Evolutionary conservation across 2,329 filamentous ascomycete species (phyloP), one percentile per base, ranked within the genome.

Genomic region (Rutstroemia sp.): DNA sequence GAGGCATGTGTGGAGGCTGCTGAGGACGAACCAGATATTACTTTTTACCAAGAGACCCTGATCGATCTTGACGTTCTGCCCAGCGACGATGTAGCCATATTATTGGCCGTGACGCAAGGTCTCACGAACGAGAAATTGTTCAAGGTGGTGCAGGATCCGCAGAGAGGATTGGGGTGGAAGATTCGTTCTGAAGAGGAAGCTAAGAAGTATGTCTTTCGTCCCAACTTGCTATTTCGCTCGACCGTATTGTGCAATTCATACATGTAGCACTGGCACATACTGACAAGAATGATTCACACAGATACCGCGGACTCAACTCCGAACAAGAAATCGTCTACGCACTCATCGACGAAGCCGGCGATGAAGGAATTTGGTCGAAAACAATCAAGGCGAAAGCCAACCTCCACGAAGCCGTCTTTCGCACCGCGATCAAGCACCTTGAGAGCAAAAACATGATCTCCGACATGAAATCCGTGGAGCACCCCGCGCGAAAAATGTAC

Each of bases 401-500:
- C 71, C 82, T 96, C 70, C 89, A 95, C 74, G 89, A 92, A 67
- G 86, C 86, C 50, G 83, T 88, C 39, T 80, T 97, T 65, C 88
- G 88, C 65, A 87, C 87, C 65, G 85, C 85, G 27, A 79, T 97
- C 64, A 96, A 95, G 75, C 83, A 86, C 60, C 83, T 99, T 60
- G 88, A 95, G 71, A 75, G 79, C 41, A 92, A 90, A 70, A 83
- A 84, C 38, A 84, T 95, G 69, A 91, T 99, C 71, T 88, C 88
- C 67, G 84, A 86, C 57, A 91, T 97, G 74, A 94, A 92, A 74
- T 94, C 87, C 71, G 91, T 95, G 72, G 91, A 95, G 73, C 86
- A 88, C 68, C 89, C 90, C 27, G 88, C 86, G 63, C 88, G 94
- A 69, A 96, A 95, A 74, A 96, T 95, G 81, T 99, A 94, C 78